These are phyloP conservation scores for Besnoitia besnoiti DNA, from an alignment of 169 alveolate species.

Conservation along the genomic window DNA sequence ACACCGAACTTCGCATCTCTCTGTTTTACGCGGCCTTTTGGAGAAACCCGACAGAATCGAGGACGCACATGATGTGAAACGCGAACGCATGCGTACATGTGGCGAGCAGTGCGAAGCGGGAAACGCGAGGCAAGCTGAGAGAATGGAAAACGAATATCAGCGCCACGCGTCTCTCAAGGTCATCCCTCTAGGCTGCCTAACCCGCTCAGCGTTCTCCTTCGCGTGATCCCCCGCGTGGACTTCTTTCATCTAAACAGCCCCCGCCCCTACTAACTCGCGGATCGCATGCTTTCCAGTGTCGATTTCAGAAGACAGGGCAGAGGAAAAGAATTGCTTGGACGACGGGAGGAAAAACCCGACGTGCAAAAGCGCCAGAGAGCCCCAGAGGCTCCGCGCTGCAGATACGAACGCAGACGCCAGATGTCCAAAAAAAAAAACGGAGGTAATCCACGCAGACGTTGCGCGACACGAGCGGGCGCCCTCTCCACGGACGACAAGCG, in stretches of 20 bases:
- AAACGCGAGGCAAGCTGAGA: no score
- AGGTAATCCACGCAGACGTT: neutral
- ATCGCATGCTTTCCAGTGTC: neutral
- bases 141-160: neutral
- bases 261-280: neutral
- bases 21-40: no score
- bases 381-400: slow-evolving; percentile 60
- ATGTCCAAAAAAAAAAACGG: neutral
- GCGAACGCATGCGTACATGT: no score
- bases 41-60: no score
- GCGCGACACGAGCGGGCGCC: neutral
- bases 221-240: no score
- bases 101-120: no score
- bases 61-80: no score
- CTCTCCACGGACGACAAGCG: neutral
- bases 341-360: slow-evolving; percentile 55
- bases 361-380: slow-evolving; percentile 54
- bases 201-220: no score
- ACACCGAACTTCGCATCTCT: no score
- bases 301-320: slow-evolving; percentile 39
- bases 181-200: neutral
- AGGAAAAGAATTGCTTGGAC: slow-evolving; percentile 43
- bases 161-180: neutral
- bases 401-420: neutral
- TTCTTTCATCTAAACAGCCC: no score